A percentile compares a stretch with the other conserved stretches of the same genome.
phyloP scores from a whole-genome alignment of 2,329 filamentous ascomycete species.

The Scolecobasidium constrictum region DNA sequence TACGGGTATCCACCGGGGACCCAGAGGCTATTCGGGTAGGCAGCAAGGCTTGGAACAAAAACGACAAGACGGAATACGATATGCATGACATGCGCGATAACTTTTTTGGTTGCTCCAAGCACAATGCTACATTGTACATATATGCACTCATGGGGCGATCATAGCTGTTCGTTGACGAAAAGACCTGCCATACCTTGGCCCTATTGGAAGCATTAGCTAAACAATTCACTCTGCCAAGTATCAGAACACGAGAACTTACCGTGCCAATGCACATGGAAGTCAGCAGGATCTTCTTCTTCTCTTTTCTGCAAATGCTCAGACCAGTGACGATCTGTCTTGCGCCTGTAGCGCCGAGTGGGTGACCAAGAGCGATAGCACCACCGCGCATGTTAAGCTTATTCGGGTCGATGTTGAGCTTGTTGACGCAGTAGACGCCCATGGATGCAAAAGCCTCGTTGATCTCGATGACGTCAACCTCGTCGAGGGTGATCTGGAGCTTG shows the following conservation, averaged over 20 bases:
- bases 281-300: conserved; percentile 81
- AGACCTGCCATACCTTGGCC: conserved; percentile 55
- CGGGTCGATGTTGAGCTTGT: conserved; percentile 54
- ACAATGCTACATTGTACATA: conserved; percentile 1
- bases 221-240: neutral
- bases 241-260: conserved; percentile 17
- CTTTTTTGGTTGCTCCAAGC: too few species aligned
- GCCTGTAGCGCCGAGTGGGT: conserved; percentile 72
- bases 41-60: too few species aligned
- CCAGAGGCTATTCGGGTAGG: too few species aligned
- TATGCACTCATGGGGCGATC: conserved; percentile 9
- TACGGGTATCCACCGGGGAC: too few species aligned
- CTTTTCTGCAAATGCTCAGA: conserved; percentile 70
- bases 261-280: conserved; percentile 81
- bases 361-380: conserved; percentile 73
- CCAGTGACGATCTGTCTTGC: conserved; percentile 80
- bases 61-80: too few species aligned
- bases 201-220: neutral
- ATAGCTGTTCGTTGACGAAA: conserved; percentile 53
- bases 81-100: too few species aligned
- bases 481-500: conserved; percentile 65
- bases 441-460: conserved; percentile 97
- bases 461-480: conserved; percentile 83
- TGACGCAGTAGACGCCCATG: conserved; percentile 89
- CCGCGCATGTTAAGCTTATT: conserved; percentile 73